A percentile compares a stretch with the other conserved stretches of the same genome.
These are phyloP conservation scores for Favolaschia claudopus DNA, from an alignment of 768 basidiomycete genomes.

Conservation along the genomic window DNA sequence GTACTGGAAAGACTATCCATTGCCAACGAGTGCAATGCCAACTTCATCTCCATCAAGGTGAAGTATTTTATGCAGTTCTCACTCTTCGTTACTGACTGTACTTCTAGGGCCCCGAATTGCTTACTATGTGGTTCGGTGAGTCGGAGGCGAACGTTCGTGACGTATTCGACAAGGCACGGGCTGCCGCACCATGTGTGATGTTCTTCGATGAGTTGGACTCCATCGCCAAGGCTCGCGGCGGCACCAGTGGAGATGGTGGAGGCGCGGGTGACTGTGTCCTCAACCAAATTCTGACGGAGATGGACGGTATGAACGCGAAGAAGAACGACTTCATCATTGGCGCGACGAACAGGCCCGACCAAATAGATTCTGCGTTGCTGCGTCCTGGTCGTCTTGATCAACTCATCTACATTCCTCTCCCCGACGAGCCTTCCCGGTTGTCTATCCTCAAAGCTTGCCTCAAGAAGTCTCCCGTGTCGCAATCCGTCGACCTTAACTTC, in stretches of 20 bases:
- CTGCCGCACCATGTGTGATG: no score
- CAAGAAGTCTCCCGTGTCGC: no score
- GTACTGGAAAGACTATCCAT: conserved; percentile 99
- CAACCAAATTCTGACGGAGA: conserved; percentile 95
- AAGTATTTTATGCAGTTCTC: not conserved
- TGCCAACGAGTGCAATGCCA: conserved; percentile 98
- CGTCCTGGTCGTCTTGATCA: no score
- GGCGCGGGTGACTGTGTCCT: conserved; percentile 97
- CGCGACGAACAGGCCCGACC: conserved; percentile 95
- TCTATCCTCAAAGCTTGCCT: conserved; percentile 91
- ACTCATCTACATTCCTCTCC: no score
- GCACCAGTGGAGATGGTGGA: conserved; percentile 84
- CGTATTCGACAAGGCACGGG: no score
- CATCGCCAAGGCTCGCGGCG: conserved; percentile 95
- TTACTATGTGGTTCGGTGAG: no score
- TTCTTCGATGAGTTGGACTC: no score
- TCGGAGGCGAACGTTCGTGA: no score
- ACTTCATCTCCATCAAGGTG: no score
- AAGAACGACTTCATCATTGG: conserved; percentile 98
- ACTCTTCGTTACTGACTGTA: conserved; percentile 20
- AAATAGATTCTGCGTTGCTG: no score
- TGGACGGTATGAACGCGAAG: conserved; percentile 98
- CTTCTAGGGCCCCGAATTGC: conserved; percentile 85
- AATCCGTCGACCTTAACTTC: no score
- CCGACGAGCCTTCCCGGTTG: conserved; percentile 89